Conservation (phyloP, 179 eudicot genomes). For the Heliamphora ciliata region DNA sequence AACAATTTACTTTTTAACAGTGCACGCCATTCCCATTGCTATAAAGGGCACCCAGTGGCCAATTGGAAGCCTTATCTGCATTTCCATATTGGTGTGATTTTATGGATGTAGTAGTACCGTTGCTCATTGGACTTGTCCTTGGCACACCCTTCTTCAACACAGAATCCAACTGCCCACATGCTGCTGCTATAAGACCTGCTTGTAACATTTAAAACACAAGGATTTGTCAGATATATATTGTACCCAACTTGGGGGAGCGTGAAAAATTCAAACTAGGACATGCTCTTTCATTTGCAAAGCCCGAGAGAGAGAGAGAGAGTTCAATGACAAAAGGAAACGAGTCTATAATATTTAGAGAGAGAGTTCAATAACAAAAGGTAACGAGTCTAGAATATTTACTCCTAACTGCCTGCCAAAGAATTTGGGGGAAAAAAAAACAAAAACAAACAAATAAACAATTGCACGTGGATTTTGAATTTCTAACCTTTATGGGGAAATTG, state of each 20-base stretch:
- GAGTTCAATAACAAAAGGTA: too few species aligned
- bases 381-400: too few species aligned
- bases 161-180: conserved; percentile 62
- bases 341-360: not conserved
- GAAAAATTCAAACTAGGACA: not conserved
- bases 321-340: not conserved
- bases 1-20: conserved; percentile 16
- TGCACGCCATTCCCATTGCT: conserved; percentile 60
- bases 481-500: too few species aligned
- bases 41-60: conserved; percentile 38
- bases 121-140: conserved; percentile 29
- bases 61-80: conserved; percentile 30
- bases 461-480: too few species aligned
- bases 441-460: too few species aligned
- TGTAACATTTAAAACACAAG: not conserved
- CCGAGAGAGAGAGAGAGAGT: not conserved
- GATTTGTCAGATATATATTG: not conserved
- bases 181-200: conserved; percentile 85
- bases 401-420: too few species aligned
- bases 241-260: not conserved
- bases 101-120: conserved; percentile 20
- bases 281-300: not conserved
- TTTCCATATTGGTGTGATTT: conserved; percentile 32
- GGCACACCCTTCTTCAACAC: conserved; percentile 32
- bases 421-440: too few species aligned